Conservation (phyloP, 257 asterid species). For the Primulina huaijiensis region DNA sequence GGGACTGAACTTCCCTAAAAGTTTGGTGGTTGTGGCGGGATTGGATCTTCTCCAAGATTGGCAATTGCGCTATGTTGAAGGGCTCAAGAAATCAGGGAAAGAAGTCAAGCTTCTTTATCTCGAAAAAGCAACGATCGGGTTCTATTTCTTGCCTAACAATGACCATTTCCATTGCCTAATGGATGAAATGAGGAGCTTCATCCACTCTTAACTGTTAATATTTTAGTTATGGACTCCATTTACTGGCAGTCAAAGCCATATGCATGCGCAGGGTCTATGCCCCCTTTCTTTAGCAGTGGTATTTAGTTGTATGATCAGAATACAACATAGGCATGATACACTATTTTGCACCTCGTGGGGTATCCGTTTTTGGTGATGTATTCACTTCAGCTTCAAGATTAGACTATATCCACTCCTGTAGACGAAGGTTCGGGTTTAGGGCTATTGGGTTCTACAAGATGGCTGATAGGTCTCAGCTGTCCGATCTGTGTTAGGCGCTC, state of each 20-base stretch:
- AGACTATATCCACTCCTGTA: not conserved
- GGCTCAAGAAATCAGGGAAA: conserved; percentile 45
- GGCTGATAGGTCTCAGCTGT: not conserved
- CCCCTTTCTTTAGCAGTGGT: not conserved
- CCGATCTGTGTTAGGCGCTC: not conserved
- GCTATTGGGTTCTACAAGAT: not conserved
- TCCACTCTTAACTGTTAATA: conserved; percentile 39
- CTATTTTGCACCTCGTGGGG: not conserved
- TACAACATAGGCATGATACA: not conserved
- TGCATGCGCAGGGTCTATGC: not conserved
- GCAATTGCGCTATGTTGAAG: conserved; percentile 70
- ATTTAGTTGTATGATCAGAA: not conserved
- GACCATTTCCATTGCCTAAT: conserved; percentile 61
- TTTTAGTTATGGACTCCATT: conserved; percentile 24
- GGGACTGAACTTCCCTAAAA: conserved; percentile 50
- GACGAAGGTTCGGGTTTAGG: not conserved
- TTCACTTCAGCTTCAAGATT: not conserved
- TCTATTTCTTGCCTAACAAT: conserved; percentile 83
- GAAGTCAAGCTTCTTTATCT: conserved; percentile 58
- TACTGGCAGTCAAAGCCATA: conserved; percentile 26
- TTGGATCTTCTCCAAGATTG: conserved; percentile 80
- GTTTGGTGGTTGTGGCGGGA: conserved; percentile 78
- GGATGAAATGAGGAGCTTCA: conserved; percentile 55
- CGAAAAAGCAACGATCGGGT: conserved; percentile 75
- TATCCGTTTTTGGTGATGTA: not conserved